Evolutionary conservation across 2,329 filamentous ascomycete genomes (phyloP), one percentile per base, ranked within the genome.

Genomic region (Coniochaeta sp.): DNA sequence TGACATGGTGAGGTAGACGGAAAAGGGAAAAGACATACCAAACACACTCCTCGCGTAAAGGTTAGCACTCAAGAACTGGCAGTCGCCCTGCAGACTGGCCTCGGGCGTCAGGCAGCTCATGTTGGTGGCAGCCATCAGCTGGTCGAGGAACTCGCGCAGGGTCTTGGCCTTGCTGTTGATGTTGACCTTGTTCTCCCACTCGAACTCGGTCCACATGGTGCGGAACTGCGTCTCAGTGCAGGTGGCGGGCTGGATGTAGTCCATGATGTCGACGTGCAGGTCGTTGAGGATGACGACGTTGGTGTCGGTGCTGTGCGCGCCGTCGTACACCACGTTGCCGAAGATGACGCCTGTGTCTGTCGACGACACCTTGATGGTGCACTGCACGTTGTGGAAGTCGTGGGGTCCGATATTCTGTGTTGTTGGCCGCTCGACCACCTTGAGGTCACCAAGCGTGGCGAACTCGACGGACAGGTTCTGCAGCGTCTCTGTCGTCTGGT

Each of bases 181-280:
- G 74, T 99, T 99, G 70, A 99, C 92, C 81, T 99, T 99, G 76
- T 99, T 99, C 78, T 99, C 94, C 94, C 94, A 99, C 68, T 99
- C 94, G 60, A 99, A 99, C 67, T 99, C 94, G 32, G 94, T 99
- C 94, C 94, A 99, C 94, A 99, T 99, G n/a, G 90, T 95, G 54
- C 94, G 84, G 85, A 99, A 99, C 65, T 97, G 91, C 10, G 92
- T 96, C 76, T 99, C 94, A 4, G 90, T 94, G 77, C 94, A 99
- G 14, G 91, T 86, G 6, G 92, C 92, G 1, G 94, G 94, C 67
- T 97, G 92, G 63, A 99, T 99, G 74, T 99, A 99, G 72, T 99
- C 94, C 94, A 99, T 99, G 58, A 99, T 96, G 65, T 99, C 94
- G 52, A 97, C 92, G 64, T 99, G 94, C 27, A 99, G 84, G 67